Evolutionary conservation across 768 basidiomycete genomes (phyloP).

Genomic region (Suillus clintonianus): DNA sequence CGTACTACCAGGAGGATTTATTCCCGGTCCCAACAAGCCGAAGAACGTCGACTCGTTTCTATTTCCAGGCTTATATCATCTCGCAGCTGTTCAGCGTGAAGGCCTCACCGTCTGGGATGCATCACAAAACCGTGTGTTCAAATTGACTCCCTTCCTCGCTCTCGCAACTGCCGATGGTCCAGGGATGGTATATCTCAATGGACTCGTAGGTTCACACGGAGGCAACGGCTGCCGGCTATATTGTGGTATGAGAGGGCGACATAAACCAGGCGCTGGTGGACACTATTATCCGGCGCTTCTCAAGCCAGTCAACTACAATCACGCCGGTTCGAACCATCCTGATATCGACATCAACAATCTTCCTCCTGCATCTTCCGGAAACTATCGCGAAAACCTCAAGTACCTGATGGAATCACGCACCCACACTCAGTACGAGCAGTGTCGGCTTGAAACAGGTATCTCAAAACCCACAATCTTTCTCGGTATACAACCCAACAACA

Average conservation of each 20-base stretch:
- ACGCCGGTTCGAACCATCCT: slow-evolving; percentile 25
- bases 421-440: slow-evolving; percentile 20
- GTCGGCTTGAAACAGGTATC: slow-evolving; percentile 33
- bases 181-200: slow-evolving; percentile 27
- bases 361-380: slow-evolving; percentile 1
- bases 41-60: slow-evolving; percentile 29
- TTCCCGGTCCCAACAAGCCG: slow-evolving; percentile 32
- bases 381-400: slow-evolving; percentile 4
- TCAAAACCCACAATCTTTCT: slow-evolving; percentile 36
- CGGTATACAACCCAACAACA: slow-evolving; percentile 23
- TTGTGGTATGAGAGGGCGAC: slow-evolving; percentile 30
- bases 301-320: slow-evolving; percentile 12
- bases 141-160: slow-evolving; percentile 14
- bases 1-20: slow-evolving; percentile 30
- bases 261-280: slow-evolving; percentile 6
- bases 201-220: slow-evolving; percentile 33
- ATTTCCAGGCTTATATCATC: slow-evolving; percentile 29
- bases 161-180: slow-evolving; percentile 29
- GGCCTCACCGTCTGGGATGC: slow-evolving; percentile 37
- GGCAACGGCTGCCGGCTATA: slow-evolving; percentile 33
- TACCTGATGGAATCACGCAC: slow-evolving; percentile 5
- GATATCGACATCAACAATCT: slow-evolving; percentile 25
- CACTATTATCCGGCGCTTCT: slow-evolving; percentile 4
- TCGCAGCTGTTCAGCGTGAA: slow-evolving; percentile 25
- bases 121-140: slow-evolving; percentile 4